A percentile compares a stretch with the other conserved stretches of the same genome.
Evolutionary conservation across 208 protist genomes (phyloP).

Genomic region (Polymyxa betae): DNA sequence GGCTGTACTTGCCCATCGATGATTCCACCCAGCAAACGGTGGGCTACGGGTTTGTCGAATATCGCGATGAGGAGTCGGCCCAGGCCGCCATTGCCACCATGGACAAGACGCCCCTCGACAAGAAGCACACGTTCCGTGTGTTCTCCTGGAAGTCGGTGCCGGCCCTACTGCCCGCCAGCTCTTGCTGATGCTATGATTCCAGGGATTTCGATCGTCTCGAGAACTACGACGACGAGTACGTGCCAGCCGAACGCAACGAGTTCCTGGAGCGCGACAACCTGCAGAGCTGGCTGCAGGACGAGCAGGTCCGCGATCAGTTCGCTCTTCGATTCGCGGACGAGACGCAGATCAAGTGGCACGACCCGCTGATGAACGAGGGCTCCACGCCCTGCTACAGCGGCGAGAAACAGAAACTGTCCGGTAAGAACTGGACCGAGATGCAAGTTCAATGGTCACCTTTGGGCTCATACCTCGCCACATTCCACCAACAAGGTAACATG

Average conservation of each 20-base stretch:
- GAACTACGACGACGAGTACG: constrained; percentile 43
- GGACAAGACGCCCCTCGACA: constrained; percentile 73
- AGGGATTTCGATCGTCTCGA: constrained; percentile 23
- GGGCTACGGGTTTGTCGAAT: constrained; percentile 74
- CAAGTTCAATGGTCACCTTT: constrained; percentile 75
- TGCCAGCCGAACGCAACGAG: neutral
- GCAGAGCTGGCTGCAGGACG: constrained; percentile 3
- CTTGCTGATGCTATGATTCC: neutral
- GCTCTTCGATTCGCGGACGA: constrained; percentile 13
- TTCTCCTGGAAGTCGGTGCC: neutral
- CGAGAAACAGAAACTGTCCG: constrained; percentile 9
- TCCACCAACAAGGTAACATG: constrained; percentile 72
- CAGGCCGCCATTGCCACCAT: constrained; percentile 58
- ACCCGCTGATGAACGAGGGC: constrained; percentile 27
- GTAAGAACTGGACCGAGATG: constrained; percentile 62
- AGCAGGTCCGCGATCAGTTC: constrained; percentile 42
- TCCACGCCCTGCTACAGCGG: constrained; percentile 2
- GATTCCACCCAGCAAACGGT: neutral
- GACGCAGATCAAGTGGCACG: constrained; percentile 62
- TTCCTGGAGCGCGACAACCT: neutral
- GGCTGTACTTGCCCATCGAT: neutral
- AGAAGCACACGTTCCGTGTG: constrained; percentile 71
- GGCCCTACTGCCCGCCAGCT: neutral
- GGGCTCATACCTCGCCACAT: constrained; percentile 77
- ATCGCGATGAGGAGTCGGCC: constrained; percentile 59